Base-by-base conservation (phyloP, 164 flowering plant species). In the Macadamia tetraphylla region DNA sequence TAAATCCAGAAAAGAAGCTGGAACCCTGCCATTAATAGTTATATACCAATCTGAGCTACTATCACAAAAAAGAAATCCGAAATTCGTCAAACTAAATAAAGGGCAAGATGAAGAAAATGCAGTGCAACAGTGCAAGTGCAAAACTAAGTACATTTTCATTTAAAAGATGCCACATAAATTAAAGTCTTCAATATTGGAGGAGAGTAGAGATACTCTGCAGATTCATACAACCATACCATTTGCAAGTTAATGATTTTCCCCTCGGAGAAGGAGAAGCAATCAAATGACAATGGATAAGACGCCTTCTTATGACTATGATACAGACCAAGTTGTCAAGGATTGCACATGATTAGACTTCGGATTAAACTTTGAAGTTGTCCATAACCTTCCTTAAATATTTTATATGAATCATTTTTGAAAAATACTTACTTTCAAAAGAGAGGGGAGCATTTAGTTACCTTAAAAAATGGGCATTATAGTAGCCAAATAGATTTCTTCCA, bases 1-100 rank as follows among this genome's bases (percentile, higher is more conserved):
- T 92, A 62, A 87, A 90, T 58, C 97, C 97, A 43, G 84, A 71
- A 58, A 80, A 78, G 31, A 69, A 65, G 62, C 85, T 48, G 48
- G 69, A 40, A 23, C 87, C 88, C 90, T 85, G 79, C 65, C 81
- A 79, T 58, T 46, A 62, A 65, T 59, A 74, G 53, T 72, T 56
- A 64, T 61, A 70, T 44, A 62, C 53, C 43, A 63, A 49, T 58
- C 63, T 65, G 35, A 67, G 77, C 75, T 79, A 82, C 80, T 66
- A 75, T 79, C 70, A 80, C 81, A 71, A 62, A 85, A 74, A 53
- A 32, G 79, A 63, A 75, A 81, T 59, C 81, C 77, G 51, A 11
- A 46, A 8, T 46, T 9, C 7, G 51, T 46, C 51, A 46, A 11
- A 11, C 62, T 79, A 30, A 9, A 18, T 35, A 7, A 53, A 66